Conservation (phyloP, 768 basidiomycete species). For the Phaeotremella fagi region DNA sequence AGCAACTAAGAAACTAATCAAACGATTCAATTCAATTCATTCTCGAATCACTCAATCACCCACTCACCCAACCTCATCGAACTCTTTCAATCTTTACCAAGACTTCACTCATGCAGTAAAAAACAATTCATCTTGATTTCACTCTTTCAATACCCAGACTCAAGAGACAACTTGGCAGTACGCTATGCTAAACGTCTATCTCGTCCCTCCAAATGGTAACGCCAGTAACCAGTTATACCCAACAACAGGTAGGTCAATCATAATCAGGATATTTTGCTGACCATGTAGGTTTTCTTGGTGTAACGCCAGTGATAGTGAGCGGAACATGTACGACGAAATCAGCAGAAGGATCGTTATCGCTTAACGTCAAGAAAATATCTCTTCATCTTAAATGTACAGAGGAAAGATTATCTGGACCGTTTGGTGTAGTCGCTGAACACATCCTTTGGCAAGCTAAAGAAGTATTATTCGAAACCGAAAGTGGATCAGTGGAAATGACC, state of each 20-base stretch:
- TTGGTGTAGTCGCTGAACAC: slow-evolving; percentile 10
- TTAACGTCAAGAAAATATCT: slow-evolving; percentile 21
- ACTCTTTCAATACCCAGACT: too few species aligned
- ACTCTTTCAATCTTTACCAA: too few species aligned
- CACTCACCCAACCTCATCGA: too few species aligned
- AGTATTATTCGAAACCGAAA: slow-evolving; percentile 6
- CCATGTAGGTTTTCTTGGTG: slow-evolving; percentile 33
- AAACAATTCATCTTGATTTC: too few species aligned
- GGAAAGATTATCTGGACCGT: slow-evolving; percentile 13
- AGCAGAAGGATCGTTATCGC: slow-evolving; percentile 21
- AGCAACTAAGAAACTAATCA: too few species aligned
- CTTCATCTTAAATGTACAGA: slow-evolving; percentile 26
- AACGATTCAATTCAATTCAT: too few species aligned
- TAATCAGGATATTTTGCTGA: too few species aligned
- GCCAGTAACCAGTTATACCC: slow-evolving; percentile 28
- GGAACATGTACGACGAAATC: slow-evolving; percentile 22
- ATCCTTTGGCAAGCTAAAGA: slow-evolving; percentile 31
- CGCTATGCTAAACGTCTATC: slow-evolving; percentile 32
- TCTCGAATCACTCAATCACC: too few species aligned
- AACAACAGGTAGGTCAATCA: slow-evolving; percentile 23
- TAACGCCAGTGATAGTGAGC: slow-evolving; percentile 25
- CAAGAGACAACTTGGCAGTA: too few species aligned
- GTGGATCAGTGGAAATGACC: slow-evolving; percentile 18
- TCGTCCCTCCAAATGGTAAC: slow-evolving; percentile 27
- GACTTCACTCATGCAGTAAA: too few species aligned